phyloP scores from a whole-genome alignment of 441 rosid species.

The Geranium incanum region DNA sequence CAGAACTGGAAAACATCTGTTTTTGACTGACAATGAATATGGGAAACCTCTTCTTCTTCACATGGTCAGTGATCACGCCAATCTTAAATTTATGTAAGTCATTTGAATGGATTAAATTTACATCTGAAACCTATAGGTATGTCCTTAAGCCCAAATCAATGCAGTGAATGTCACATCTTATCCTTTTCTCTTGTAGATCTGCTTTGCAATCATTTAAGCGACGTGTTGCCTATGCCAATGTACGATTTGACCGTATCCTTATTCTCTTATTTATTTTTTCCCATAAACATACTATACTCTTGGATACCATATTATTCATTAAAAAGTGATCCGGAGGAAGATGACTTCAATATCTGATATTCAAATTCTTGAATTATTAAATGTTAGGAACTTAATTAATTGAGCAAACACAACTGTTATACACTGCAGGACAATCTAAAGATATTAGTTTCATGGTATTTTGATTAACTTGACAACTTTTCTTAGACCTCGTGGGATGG shows the following conservation, averaged over 20 bases:
- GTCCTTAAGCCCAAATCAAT: constrained; percentile 8
- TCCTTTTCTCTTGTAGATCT: constrained; percentile 45
- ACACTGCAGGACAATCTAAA: not conserved
- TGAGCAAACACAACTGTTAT: not conserved
- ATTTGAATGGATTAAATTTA: not conserved
- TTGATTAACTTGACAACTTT: constrained; percentile 34
- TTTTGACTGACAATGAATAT: constrained; percentile 49
- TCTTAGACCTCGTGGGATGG: constrained; percentile 81
- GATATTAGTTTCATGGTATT: not conserved
- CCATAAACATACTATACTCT: not conserved
- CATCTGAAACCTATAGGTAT: constrained; percentile 12
- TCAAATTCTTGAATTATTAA: not conserved
- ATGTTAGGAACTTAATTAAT: too few species aligned
- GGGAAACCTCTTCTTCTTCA: constrained; percentile 65
- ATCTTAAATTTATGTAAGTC: constrained; percentile 80
- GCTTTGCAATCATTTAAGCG: constrained; percentile 73
- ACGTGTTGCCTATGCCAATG: constrained; percentile 74
- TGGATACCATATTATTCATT: not conserved
- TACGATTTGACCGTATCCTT: constrained; percentile 74
- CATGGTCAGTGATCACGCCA: constrained; percentile 55
- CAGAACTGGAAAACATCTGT: constrained; percentile 78
- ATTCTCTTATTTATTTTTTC: constrained; percentile 2
- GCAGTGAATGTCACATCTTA: constrained; percentile 9
- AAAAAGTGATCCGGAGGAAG: not conserved
- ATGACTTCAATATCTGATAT: not conserved